A percentile compares a stretch with the other conserved stretches of the same genome.
phyloP scores from a whole-genome alignment of 2,329 filamentous ascomycete species.

The Colletotrichum coccodes region DNA sequence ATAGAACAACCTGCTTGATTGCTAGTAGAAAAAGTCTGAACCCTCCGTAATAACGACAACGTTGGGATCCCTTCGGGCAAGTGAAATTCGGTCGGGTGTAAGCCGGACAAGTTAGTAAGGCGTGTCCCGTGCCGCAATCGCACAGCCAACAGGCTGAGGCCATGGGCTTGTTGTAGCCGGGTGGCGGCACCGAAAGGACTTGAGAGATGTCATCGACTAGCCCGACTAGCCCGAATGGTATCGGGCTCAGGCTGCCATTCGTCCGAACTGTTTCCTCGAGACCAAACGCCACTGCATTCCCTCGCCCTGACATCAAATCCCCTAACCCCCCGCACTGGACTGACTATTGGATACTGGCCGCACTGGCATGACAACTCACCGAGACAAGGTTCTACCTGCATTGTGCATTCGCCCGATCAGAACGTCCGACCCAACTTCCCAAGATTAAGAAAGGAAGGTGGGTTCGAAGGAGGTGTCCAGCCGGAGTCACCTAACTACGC shows the following conservation, averaged over 20 bases:
- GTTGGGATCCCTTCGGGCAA: not conserved
- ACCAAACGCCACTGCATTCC: not conserved
- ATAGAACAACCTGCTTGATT: not conserved
- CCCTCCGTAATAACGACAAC: not conserved
- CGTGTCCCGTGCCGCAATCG: not conserved
- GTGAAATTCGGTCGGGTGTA: not conserved
- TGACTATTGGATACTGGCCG: not conserved
- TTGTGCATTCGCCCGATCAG: constrained; percentile 1
- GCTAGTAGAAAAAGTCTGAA: not conserved
- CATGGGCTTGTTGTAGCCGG: not conserved
- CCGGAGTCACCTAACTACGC: not conserved
- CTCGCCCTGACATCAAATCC: not conserved
- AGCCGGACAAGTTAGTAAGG: not conserved
- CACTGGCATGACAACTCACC: not conserved
- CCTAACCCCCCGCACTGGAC: not conserved
- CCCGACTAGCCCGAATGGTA: not conserved
- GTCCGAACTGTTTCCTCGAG: not conserved
- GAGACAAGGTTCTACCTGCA: constrained; percentile 6
- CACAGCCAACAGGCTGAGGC: not conserved
- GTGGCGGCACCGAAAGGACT: not conserved
- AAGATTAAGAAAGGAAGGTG: not conserved
- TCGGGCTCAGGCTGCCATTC: not conserved
- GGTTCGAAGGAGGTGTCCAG: not conserved
- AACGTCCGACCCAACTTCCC: not conserved
- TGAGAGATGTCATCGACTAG: not conserved